Evolutionary conservation across 495 filamentous ascomycete species (phyloP).

Genomic region (Zalerion maritima): DNA sequence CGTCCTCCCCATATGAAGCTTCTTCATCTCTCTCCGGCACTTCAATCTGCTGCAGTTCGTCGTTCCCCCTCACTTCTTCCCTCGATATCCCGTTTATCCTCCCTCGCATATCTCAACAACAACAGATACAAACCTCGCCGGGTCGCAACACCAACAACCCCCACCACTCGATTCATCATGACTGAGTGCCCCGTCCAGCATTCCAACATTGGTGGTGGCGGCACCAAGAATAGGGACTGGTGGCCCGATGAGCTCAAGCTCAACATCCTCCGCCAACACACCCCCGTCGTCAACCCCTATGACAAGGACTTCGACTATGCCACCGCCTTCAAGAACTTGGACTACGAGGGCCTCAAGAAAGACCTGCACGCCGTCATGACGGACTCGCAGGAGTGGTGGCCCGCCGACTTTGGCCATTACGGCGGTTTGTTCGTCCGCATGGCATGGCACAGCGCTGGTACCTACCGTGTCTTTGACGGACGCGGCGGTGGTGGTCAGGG

Average conservation of each 20-base stretch:
- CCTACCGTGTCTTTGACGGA: conserved; percentile 57
- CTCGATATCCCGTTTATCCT: too few species aligned
- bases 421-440: conserved; percentile 63
- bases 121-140: too few species aligned
- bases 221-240: conserved; percentile 51
- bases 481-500: conserved; percentile 57
- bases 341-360: conserved; percentile 58
- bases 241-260: conserved; percentile 51
- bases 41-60: too few species aligned
- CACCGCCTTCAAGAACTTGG: conserved; percentile 51
- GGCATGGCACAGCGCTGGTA: conserved; percentile 65
- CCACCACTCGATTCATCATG: too few species aligned
- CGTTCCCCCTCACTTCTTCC: too few species aligned
- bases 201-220: conserved; percentile 44
- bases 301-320: conserved; percentile 51
- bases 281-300: conserved; percentile 41
- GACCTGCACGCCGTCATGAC: conserved; percentile 53
- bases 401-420: conserved; percentile 64
- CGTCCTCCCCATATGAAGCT: too few species aligned
- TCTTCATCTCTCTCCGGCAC: too few species aligned
- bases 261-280: conserved; percentile 59
- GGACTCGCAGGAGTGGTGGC: conserved; percentile 64
- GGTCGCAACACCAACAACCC: too few species aligned
- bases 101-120: too few species aligned
- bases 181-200: conserved; percentile 35